Percentiles rank a stretch among this genome's conserved stretches.
Evolutionary conservation across 257 asterid species (phyloP).

Genomic region (Nicotiana obtusifolia): DNA sequence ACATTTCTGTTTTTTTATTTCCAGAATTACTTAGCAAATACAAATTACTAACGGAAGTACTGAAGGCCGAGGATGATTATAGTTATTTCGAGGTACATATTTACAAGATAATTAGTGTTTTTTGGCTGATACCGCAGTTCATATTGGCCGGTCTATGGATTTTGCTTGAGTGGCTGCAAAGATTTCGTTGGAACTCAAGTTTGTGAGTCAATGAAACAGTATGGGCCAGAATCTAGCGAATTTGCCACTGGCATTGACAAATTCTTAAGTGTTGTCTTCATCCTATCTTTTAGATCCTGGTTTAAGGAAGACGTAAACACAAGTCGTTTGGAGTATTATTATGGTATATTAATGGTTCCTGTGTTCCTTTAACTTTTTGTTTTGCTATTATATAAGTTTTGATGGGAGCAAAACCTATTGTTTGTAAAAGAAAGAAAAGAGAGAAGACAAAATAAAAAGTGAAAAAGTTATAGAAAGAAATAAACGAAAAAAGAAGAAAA

Average conservation of each 20-base stretch:
- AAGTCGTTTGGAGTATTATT: conserved; percentile 3
- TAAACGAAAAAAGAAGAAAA: too few relatives aligned
- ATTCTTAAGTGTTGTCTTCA: not conserved
- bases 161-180: not conserved
- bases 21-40: too few relatives aligned
- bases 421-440: too few relatives aligned
- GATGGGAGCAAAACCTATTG: not conserved
- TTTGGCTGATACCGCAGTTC: conserved; percentile 11
- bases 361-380: not conserved
- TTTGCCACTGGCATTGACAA: not conserved
- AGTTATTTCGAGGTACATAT: too few relatives aligned
- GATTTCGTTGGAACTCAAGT: not conserved
- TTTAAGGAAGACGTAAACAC: not conserved
- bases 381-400: not conserved
- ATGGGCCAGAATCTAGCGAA: not conserved
- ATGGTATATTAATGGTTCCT: not conserved
- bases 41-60: too few relatives aligned
- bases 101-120: not conserved
- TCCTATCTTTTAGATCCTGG: not conserved
- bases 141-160: conserved; percentile 2
- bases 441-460: too few relatives aligned
- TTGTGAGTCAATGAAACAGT: not conserved
- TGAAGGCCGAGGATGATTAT: too few relatives aligned
- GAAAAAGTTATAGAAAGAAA: too few relatives aligned
- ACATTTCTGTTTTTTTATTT: too few relatives aligned